Evolutionary conservation across 148 eudicot species (phyloP).

Genomic region (Chenopodium album): DNA sequence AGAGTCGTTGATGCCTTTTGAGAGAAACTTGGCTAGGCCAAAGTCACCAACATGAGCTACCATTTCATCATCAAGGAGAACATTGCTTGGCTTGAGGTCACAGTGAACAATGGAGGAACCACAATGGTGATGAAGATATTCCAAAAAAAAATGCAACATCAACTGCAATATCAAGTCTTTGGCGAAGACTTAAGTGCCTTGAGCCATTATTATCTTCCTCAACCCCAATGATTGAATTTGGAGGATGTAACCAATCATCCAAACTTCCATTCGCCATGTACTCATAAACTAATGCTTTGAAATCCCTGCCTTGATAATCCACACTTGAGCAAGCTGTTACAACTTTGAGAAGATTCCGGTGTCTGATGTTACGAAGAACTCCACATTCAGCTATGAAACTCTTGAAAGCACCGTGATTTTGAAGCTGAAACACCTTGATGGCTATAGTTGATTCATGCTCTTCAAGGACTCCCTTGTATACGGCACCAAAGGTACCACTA

Average conservation of each 20-base stretch:
- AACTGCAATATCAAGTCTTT: slow-evolving; percentile 23
- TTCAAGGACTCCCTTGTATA: slow-evolving; percentile 26
- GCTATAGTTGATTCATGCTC: slow-evolving; percentile 11
- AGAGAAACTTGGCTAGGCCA: slow-evolving; percentile 38
- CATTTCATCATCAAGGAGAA: slow-evolving; percentile 38
- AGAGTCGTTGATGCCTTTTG: not conserved
- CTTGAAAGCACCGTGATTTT: slow-evolving; percentile 15
- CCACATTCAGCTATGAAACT: slow-evolving; percentile 23
- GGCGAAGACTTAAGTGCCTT: not conserved
- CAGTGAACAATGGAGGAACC: slow-evolving; percentile 30
- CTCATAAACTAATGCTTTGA: slow-evolving; percentile 26
- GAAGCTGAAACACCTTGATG: slow-evolving; percentile 9
- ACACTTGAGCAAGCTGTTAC: slow-evolving; percentile 20
- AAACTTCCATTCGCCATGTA: slow-evolving; percentile 21
- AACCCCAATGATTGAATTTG: not conserved
- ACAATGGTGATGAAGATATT: slow-evolving; percentile 37
- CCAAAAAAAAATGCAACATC: slow-evolving; percentile 42
- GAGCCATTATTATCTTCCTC: not conserved
- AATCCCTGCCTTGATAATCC: slow-evolving; percentile 19
- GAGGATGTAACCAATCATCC: slow-evolving; percentile 23
- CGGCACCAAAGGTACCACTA: slow-evolving; percentile 24
- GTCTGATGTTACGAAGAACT: slow-evolving; percentile 13
- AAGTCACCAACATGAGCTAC: slow-evolving; percentile 43
- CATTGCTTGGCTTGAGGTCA: slow-evolving; percentile 41
- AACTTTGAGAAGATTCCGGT: slow-evolving; percentile 17